Percentiles rank a stretch among this genome's conserved stretches.
Evolutionary conservation across 805 yeast genomes (phyloP).

Genomic region (Metschnikowia gruessii): DNA sequence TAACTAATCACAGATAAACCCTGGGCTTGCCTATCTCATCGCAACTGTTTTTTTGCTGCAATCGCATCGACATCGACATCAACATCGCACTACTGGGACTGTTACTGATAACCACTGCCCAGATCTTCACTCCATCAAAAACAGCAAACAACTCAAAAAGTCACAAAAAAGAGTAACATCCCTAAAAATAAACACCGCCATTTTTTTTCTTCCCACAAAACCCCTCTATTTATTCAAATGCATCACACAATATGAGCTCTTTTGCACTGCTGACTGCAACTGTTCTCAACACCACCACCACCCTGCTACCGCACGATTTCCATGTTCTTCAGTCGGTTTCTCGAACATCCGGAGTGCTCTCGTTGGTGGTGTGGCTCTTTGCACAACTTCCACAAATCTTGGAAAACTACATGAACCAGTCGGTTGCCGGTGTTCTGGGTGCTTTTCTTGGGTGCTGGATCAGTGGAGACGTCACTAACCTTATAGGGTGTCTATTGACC

Average conservation of each 20-base stretch:
- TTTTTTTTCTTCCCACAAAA: neutral
- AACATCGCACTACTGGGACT: too few species aligned
- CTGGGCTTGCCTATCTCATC: too few species aligned
- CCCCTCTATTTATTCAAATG: neutral
- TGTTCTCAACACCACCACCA: conserved; percentile 7
- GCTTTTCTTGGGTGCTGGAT: conserved; percentile 36
- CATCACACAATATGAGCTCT: conserved; percentile 5
- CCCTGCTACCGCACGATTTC: conserved; percentile 15
- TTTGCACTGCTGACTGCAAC: conserved; percentile 2
- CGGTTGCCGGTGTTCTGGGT: conserved; percentile 35
- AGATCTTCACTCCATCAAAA: too few species aligned
- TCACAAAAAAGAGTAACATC: too few species aligned
- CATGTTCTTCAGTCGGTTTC: conserved; percentile 13
- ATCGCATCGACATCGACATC: too few species aligned
- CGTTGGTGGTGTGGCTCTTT: conserved; percentile 27
- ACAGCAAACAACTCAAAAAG: too few species aligned
- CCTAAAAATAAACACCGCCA: too few species aligned
- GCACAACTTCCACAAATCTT: conserved; percentile 32
- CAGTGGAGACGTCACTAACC: conserved; percentile 43
- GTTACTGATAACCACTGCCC: too few species aligned
- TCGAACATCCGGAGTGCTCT: conserved; percentile 21
- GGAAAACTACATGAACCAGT: conserved; percentile 30
- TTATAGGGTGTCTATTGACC: conserved; percentile 73
- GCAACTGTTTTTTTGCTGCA: too few species aligned
- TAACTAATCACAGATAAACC: too few species aligned